These are phyloP conservation scores for Aotearoamyces nothofagi DNA, from an alignment of 2,329 filamentous ascomycete genomes.

Conservation along the genomic window DNA sequence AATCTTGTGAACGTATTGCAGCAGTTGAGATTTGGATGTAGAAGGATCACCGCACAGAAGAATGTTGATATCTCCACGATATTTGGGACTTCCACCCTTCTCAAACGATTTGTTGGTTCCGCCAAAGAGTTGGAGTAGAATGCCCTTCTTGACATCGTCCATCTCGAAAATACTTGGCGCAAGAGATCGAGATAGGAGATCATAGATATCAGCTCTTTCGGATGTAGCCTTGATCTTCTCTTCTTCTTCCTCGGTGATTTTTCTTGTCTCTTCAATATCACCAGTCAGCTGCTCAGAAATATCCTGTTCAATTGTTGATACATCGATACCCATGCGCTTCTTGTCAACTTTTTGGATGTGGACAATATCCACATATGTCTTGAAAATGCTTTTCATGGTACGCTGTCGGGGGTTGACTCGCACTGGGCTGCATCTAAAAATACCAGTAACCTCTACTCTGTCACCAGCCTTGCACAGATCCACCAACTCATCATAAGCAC, in stretches of 20 bases:
- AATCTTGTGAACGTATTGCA: conserved; percentile 94
- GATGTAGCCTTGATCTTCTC: conserved; percentile 74
- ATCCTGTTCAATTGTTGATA: conserved; percentile 72
- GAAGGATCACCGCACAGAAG: conserved; percentile 94
- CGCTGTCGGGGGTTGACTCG: conserved; percentile 87
- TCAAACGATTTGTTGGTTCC: conserved; percentile 97
- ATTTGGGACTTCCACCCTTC: conserved; percentile 88
- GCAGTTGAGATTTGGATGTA: conserved; percentile 86
- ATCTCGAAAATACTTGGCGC: conserved; percentile 95
- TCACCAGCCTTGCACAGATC: conserved; percentile 98
- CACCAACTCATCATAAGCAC: conserved; percentile 91
- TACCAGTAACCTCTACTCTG: conserved; percentile 85
- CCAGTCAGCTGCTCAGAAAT: conserved; percentile 43
- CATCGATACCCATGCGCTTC: conserved; percentile 82
- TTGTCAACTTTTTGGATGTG: conserved; percentile 96
- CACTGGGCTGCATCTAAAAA: conserved; percentile 90
- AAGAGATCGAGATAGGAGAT: conserved; percentile 76
- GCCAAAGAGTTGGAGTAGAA: conserved; percentile 88
- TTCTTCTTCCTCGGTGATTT: conserved; percentile 75
- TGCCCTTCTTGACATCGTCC: conserved; percentile 98
- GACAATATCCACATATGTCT: conserved; percentile 90
- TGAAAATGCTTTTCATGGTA: conserved; percentile 89
- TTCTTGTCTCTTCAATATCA: conserved; percentile 70
- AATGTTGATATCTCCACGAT: conserved; percentile 94
- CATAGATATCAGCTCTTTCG: conserved; percentile 74